Percentiles rank a stretch among this genome's conserved stretches.
Conservation (phyloP, 495 filamentous ascomycete genomes). For the Cladorrhinum samala region DNA sequence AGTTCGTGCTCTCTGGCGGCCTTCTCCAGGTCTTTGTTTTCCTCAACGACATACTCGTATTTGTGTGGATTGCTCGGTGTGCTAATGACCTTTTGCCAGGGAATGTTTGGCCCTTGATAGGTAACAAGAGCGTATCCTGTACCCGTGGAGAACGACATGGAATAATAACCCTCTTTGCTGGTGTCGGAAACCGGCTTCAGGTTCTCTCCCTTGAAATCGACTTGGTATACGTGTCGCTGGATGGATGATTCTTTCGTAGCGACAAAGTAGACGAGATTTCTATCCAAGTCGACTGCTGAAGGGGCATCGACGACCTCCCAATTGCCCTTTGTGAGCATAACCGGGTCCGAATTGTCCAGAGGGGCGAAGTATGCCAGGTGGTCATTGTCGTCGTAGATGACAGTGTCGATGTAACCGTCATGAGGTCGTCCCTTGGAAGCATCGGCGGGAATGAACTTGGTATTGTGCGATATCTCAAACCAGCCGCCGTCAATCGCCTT, state of each 20-base stretch:
- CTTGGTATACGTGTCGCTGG: constrained; percentile 84
- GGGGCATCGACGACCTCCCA: constrained; percentile 94
- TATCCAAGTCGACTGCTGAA: constrained; percentile 76
- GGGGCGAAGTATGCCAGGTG: constrained; percentile 95
- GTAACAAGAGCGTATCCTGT: constrained; percentile 75
- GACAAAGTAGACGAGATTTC: constrained; percentile 84
- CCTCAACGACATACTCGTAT: constrained; percentile 66
- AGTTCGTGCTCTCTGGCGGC: constrained; percentile 71
- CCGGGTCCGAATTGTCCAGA: constrained; percentile 69
- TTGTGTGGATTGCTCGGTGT: constrained; percentile 61
- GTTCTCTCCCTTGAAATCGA: constrained; percentile 70
- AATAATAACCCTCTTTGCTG: constrained; percentile 73
- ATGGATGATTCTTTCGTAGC: constrained; percentile 82
- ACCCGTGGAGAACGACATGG: constrained; percentile 75
- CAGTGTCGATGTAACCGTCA: constrained; percentile 88
- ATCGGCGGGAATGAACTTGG: constrained; percentile 80
- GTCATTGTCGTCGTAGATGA: constrained; percentile 81
- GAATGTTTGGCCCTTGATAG: constrained; percentile 79
- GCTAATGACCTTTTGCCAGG: constrained; percentile 86
- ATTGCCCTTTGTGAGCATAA: constrained; percentile 77
- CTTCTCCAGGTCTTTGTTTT: constrained; percentile 62
- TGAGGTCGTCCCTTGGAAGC: constrained; percentile 65
- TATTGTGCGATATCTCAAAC: constrained; percentile 90
- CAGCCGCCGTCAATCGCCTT: constrained; percentile 84
- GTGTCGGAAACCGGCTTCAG: constrained; percentile 68